Base-by-base conservation (phyloP, 257 asterid species). In the Voacanga thouarsii region DNA sequence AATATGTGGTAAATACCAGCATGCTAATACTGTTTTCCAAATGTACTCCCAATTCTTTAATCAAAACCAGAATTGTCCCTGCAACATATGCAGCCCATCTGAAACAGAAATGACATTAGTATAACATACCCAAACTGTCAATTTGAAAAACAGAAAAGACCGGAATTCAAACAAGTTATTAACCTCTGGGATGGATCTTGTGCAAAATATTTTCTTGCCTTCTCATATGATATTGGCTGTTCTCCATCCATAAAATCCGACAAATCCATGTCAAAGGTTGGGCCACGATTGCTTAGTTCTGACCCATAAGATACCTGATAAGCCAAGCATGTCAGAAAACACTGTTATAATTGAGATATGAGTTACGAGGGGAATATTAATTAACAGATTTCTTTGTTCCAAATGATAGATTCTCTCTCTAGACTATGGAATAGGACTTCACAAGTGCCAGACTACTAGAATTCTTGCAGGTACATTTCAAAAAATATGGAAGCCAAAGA, bases 61-160 rank as follows among this genome's bases (percentile, higher is more conserved):
- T 92, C 90, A 96, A 84, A 86, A 96, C 99, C 23, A 96, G 92
- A 84, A 96, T 88, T 78, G 99, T 92, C 70, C 99, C 99, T 8
- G 99, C 99, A 78, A 85, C 93, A 85, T 93, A 93, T 53, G 99
- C 99, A n/a, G 99, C 99, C 98, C 99, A 96, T 85, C 99, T 96
- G 79, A 79, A 64, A 84, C 65, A 68, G 83, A 51, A 82, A 70
- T 53, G 51, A 44, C 72, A 75, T 90, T 50, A 89, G 89, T 67
- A 78, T 28, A 63, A 51, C 26, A 71, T 24, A 60, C 78, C 4
- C 49, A 39, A 68, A 19, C 68, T n/a, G n/a, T 51, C 75, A 68
- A 65, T 55, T 44, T 60, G 21, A 23, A 71, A 75, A 81, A 49
- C 73, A 68, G 59, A 50, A 45, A 43, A 41, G 72, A 57, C n/a